Base-by-base conservation (phyloP, 345 rosid genomes). In the Linum usitatissimum region DNA sequence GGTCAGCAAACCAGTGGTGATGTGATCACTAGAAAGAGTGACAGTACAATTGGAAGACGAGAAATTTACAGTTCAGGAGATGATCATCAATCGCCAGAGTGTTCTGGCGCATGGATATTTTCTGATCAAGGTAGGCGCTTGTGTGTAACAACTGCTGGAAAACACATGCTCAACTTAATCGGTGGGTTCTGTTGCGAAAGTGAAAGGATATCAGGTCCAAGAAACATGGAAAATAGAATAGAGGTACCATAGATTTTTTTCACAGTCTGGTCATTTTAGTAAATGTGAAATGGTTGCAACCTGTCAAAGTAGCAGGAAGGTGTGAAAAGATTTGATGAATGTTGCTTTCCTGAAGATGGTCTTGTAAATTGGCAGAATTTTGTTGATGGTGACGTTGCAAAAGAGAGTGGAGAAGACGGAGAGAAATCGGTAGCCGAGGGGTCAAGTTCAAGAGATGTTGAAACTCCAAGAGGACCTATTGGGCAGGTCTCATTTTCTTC, bases 41-140 rank as follows among this genome's bases (percentile, higher is more conserved):
- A 59, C 45, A 73, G 62, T 65, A 78, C 60, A 71, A 65, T 17
- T 49, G 14, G 34, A 30, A 57, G 48, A 23, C 70, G 73, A 19
- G 64, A 72, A 51, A 59, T 63, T 18, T 67, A 60, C 14, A 65
- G 61, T 66, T 68, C 72, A 57, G 57, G 71, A 60, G 59, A 69
- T 51, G 59, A 66, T n/a, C 59, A 30, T 30, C 60, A 64, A 70
- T 57, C 68, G 28, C 62, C 56, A 36, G 76, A 73, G 61, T 57
- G 57, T 60, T 68, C 81, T 15, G 80, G 82, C 30, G 79, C 74
- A 56, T 86, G 98, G 98, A 80, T 86, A 70, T 92, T 82, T 62
- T 87, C 90, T 0, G 82, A 75, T 59, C 86, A 78, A 67, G 71
- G 76, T 45, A 79, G 71, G 58, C 57, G 63, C 66, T 55, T 71